phyloP scores from a whole-genome alignment of 2,329 filamentous ascomycete genomes.

The Hypoxylon sp. region DNA sequence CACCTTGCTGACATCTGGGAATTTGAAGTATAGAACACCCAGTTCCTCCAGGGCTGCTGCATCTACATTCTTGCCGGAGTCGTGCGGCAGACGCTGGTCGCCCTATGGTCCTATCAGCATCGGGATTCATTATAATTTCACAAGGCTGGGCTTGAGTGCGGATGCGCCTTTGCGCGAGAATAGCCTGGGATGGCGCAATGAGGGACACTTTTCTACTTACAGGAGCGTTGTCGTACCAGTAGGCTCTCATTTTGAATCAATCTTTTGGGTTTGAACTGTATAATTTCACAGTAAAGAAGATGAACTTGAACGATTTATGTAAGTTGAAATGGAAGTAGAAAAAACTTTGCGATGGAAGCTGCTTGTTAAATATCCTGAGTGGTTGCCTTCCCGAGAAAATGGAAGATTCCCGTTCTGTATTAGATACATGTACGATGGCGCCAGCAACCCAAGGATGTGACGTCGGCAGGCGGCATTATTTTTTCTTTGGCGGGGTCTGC shows the following conservation, averaged over 20 bases:
- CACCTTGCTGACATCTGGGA: constrained; percentile 74
- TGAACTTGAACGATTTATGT: constrained; percentile 2
- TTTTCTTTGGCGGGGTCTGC: constrained; percentile 44
- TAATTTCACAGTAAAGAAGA: not conserved
- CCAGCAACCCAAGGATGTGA: constrained; percentile 41
- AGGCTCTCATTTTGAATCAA: constrained; percentile 65
- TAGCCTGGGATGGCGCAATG: constrained; percentile 28
- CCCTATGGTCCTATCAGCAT: constrained; percentile 67
- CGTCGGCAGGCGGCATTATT: constrained; percentile 41
- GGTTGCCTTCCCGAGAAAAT: constrained; percentile 11
- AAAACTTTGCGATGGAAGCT: constrained; percentile 9
- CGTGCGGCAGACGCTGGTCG: constrained; percentile 92
- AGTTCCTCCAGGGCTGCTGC: constrained; percentile 76
- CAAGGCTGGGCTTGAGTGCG: constrained; percentile 9
- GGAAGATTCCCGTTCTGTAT: constrained; percentile 15
- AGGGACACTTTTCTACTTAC: constrained; percentile 56
- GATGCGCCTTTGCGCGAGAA: constrained; percentile 23
- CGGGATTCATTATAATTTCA: not conserved
- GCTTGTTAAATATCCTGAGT: constrained; percentile 32
- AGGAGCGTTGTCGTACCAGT: constrained; percentile 68
- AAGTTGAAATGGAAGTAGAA: not conserved
- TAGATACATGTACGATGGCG: constrained; percentile 34
- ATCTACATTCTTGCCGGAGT: constrained; percentile 80
- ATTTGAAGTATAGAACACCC: constrained; percentile 83
- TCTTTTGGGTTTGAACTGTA: not conserved